Conservation (phyloP, 2,329 filamentous ascomycete species). For the Alternaria triticimaculans region DNA sequence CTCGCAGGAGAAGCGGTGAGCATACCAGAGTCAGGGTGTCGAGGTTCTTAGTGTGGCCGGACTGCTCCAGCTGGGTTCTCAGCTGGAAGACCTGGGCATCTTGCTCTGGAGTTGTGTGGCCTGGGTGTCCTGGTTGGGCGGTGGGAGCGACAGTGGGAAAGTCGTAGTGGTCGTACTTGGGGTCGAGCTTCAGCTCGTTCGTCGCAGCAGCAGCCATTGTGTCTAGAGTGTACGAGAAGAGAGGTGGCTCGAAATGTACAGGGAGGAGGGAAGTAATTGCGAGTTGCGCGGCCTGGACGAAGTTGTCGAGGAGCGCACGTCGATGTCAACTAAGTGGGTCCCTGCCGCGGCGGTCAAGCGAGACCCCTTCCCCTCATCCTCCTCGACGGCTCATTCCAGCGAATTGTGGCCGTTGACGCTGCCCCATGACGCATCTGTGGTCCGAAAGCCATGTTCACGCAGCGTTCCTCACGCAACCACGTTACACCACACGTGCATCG, state of each 20-base stretch:
- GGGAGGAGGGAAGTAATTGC: slow-evolving; percentile 6
- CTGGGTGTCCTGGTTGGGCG: slow-evolving; percentile 78
- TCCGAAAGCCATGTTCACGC: background rate
- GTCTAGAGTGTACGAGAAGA: slow-evolving; percentile 9
- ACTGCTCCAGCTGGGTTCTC: slow-evolving; percentile 80
- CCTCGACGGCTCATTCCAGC: slow-evolving; percentile 5
- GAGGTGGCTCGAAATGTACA: slow-evolving; percentile 1
- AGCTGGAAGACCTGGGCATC: slow-evolving; percentile 90
- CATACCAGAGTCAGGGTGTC: slow-evolving; percentile 90
- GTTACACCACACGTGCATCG: slow-evolving; percentile 1
- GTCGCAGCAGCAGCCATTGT: slow-evolving; percentile 41
- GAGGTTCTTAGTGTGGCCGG: slow-evolving; percentile 81
- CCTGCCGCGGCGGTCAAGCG: slow-evolving; percentile 23
- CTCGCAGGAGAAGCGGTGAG: background rate
- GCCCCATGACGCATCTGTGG: slow-evolving; percentile 21
- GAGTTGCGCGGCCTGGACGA: slow-evolving; percentile 14
- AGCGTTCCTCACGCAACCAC: background rate
- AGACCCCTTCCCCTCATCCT: slow-evolving; percentile 16
- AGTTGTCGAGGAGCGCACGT: slow-evolving; percentile 25
- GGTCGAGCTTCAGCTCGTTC: slow-evolving; percentile 64
- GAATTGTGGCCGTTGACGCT: slow-evolving; percentile 10
- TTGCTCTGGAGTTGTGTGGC: slow-evolving; percentile 84
- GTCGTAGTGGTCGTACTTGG: slow-evolving; percentile 97
- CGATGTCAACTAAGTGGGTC: slow-evolving; percentile 37
- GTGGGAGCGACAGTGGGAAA: slow-evolving; percentile 80